These are phyloP conservation scores for Mrakiaceae sp. DNA, from an alignment of 1,284 basidiomycete species.

Conservation along the genomic window DNA sequence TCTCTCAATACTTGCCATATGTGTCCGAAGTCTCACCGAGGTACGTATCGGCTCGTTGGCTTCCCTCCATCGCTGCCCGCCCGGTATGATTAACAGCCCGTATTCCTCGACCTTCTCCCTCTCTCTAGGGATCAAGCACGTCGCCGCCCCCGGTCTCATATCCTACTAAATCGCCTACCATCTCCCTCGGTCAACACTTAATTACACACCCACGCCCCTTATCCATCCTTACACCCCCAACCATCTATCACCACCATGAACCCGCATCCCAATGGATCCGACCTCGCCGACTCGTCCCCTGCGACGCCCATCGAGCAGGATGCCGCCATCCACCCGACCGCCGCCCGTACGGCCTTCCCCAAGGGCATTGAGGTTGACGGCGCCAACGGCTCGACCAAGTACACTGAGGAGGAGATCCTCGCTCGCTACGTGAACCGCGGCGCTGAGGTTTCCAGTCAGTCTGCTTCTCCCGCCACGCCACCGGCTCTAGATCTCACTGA, in stretches of 20 bases:
- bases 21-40: neutral
- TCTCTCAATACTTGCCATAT: neutral
- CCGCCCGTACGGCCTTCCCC: constrained; percentile 59
- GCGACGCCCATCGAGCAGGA: constrained; percentile 9
- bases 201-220: constrained; percentile 23
- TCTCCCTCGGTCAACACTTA: neutral
- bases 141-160: constrained; percentile 44
- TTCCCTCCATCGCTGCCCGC: neutral
- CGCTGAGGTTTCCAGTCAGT: constrained; percentile 49
- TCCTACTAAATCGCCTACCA: constrained; percentile 26
- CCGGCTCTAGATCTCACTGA: neutral
- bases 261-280: constrained; percentile 12
- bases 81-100: too few species aligned
- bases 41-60: neutral
- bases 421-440: constrained; percentile 75
- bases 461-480: neutral
- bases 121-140: constrained; percentile 50
- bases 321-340: constrained; percentile 65
- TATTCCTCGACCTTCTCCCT: neutral
- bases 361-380: constrained; percentile 52
- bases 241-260: constrained; percentile 21
- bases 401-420: constrained; percentile 70
- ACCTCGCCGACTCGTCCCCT: constrained; percentile 5
- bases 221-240: constrained; percentile 24
- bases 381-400: constrained; percentile 68